Conservation (phyloP, 768 basidiomycete genomes). For the Panaeolus papilionaceus region DNA sequence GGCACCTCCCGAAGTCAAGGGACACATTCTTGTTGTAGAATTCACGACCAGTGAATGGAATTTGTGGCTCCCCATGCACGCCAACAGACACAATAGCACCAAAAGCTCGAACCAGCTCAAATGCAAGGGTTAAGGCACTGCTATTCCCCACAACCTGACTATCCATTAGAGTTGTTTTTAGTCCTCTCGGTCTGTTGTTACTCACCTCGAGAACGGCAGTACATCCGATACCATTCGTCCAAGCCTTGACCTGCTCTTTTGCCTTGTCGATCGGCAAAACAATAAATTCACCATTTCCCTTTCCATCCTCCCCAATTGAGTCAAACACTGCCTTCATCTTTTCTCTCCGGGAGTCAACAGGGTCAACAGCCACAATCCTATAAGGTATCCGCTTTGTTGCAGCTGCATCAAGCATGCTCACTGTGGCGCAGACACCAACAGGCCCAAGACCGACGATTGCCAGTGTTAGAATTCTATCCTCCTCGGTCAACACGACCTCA, state of each 20-base stretch:
- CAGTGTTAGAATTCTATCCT: constrained; percentile 61
- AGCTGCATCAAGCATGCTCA: constrained; percentile 69
- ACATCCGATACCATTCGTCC: constrained; percentile 66
- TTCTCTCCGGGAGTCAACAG: constrained; percentile 57
- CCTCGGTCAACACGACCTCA: constrained; percentile 41
- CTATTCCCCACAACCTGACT: constrained; percentile 72
- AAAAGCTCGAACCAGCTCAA: constrained; percentile 76
- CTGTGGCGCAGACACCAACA: constrained; percentile 73
- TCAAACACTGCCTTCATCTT: constrained; percentile 67
- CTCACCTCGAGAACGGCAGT: constrained; percentile 72
- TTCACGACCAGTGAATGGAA: constrained; percentile 63
- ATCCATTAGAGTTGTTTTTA: background rate
- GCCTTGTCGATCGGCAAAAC: constrained; percentile 59
- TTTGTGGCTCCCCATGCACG: constrained; percentile 59
- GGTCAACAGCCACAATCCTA: constrained; percentile 71
- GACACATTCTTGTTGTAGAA: constrained; percentile 82
- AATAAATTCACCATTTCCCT: constrained; percentile 54
- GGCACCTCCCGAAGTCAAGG: constrained; percentile 83
- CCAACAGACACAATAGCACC: constrained; percentile 80
- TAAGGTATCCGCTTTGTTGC: constrained; percentile 50
- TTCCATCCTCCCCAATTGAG: constrained; percentile 50
- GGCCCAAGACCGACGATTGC: constrained; percentile 81
- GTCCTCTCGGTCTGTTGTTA: background rate
- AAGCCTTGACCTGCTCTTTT: constrained; percentile 51
- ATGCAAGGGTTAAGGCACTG: constrained; percentile 67